Conservation (phyloP, 2,329 filamentous ascomycete species). For the Colletotrichum sojae region DNA sequence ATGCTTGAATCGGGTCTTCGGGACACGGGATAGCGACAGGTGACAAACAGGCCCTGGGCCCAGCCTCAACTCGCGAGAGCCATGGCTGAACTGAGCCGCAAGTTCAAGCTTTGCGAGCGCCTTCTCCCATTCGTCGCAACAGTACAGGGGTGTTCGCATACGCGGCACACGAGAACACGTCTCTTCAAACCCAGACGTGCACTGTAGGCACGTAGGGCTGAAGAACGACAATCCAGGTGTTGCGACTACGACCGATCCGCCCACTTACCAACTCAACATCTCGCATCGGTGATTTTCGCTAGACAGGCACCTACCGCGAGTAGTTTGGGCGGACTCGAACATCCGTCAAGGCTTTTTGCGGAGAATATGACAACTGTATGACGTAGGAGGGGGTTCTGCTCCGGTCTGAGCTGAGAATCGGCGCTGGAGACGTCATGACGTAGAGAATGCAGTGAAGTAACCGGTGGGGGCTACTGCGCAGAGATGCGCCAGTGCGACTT, state of each 20-base stretch:
- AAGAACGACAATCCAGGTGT: neutral
- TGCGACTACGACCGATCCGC: neutral
- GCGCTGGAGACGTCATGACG: conserved; percentile 37
- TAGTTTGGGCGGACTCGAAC: conserved; percentile 16
- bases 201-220: conserved; percentile 15
- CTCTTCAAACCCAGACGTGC: neutral
- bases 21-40: neutral
- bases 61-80: neutral
- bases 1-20: too few relatives aligned
- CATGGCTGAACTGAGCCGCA: neutral
- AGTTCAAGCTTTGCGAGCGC: conserved; percentile 1
- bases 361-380: conserved; percentile 30
- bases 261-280: too few relatives aligned
- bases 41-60: neutral
- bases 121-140: conserved; percentile 2
- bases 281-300: conserved; percentile 24
- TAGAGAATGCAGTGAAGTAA: conserved; percentile 24
- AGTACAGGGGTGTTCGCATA: conserved; percentile 15
- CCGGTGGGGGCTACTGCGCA: conserved; percentile 20
- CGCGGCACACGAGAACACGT: conserved; percentile 15
- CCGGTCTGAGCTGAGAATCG: conserved; percentile 37
- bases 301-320: conserved; percentile 3
- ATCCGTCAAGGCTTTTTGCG: conserved; percentile 32
- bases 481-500: neutral
- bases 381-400: conserved; percentile 34